Evolutionary conservation across 2,329 filamentous ascomycete species (phyloP).

Genomic region (Fulvia fulva): DNA sequence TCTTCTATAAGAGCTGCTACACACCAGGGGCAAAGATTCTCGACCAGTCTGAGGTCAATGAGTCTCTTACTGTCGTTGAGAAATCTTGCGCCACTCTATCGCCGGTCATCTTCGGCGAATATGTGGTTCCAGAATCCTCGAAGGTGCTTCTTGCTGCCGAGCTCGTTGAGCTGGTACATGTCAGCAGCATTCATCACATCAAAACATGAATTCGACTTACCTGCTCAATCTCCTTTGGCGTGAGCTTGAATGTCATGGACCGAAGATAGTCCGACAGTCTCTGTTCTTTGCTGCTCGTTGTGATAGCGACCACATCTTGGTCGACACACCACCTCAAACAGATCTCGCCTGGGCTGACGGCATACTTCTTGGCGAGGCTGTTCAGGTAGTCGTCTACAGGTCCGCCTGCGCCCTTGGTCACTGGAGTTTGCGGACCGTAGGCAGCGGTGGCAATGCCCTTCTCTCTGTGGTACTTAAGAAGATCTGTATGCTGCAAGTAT

Average conservation of each 20-base stretch:
- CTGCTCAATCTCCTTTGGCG: conserved; percentile 53
- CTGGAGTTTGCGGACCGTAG: conserved; percentile 47
- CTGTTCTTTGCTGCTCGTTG: conserved; percentile 58
- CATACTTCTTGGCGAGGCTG: conserved; percentile 57
- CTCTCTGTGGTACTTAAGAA: conserved; percentile 53
- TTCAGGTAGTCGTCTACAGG: conserved; percentile 53
- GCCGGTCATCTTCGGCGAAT: conserved; percentile 43
- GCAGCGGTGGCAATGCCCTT: conserved; percentile 47
- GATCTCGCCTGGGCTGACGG: conserved; percentile 55
- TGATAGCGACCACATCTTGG: conserved; percentile 56
- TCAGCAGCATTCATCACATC: conserved; percentile 1
- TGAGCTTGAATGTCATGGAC: conserved; percentile 55
- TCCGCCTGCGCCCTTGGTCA: conserved; percentile 53
- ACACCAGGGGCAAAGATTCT: background rate
- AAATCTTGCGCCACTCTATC: too few species aligned
- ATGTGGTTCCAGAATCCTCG: conserved; percentile 52
- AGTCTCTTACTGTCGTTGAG: too few species aligned
- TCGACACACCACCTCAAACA: conserved; percentile 59
- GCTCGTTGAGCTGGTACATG: conserved; percentile 39
- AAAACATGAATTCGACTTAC: conserved; percentile 12
- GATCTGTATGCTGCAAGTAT: conserved; percentile 58
- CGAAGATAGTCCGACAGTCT: conserved; percentile 56
- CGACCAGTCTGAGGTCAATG: background rate
- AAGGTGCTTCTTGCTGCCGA: conserved; percentile 49
- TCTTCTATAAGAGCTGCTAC: background rate